Evolutionary conservation across 2,329 filamentous ascomycete species (phyloP).

Genomic region (Tolypocladium tropicale): DNA sequence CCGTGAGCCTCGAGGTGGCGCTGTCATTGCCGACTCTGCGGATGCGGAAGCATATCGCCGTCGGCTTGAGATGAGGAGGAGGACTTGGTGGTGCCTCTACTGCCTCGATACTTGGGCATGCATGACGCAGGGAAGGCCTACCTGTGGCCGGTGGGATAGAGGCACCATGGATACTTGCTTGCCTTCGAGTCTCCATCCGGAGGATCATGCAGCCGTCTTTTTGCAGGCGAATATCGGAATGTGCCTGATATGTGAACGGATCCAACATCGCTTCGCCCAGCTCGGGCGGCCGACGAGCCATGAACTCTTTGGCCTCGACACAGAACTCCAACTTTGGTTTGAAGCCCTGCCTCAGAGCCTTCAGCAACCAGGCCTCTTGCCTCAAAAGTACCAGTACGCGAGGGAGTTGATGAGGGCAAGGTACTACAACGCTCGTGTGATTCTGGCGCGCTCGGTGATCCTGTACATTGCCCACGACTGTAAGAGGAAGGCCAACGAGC

Average conservation of each 20-base stretch:
- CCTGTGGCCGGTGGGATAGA: slow-evolving; percentile 32
- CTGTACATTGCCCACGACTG: slow-evolving; percentile 13
- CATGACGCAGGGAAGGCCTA: slow-evolving; percentile 60
- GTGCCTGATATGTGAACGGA: slow-evolving; percentile 17
- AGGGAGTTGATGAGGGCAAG: slow-evolving; percentile 18
- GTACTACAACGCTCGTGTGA: slow-evolving; percentile 18
- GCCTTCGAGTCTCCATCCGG: slow-evolving; percentile 9
- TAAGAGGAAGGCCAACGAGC: slow-evolving; percentile 6
- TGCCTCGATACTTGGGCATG: slow-evolving; percentile 66
- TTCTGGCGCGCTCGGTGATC: slow-evolving; percentile 12
- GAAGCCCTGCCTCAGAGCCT: slow-evolving; percentile 10
- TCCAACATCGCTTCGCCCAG: slow-evolving; percentile 19
- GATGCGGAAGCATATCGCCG: not conserved
- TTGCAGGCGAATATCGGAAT: slow-evolving; percentile 16
- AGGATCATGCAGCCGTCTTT: slow-evolving; percentile 14
- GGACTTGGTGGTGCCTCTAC: slow-evolving; percentile 66
- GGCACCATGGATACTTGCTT: slow-evolving; percentile 18
- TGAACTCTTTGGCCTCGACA: slow-evolving; percentile 16
- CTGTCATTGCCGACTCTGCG: not conserved
- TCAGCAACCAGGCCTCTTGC: slow-evolving; percentile 11
- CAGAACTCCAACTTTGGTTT: slow-evolving; percentile 16
- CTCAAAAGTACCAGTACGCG: slow-evolving; percentile 14
- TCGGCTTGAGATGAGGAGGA: slow-evolving; percentile 3
- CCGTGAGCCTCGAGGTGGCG: slow-evolving; percentile 36
- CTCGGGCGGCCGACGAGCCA: slow-evolving; percentile 11